These are phyloP conservation scores for Phialophora verrucosa DNA, from an alignment of 2,329 filamentous ascomycete species.

Conservation along the genomic window DNA sequence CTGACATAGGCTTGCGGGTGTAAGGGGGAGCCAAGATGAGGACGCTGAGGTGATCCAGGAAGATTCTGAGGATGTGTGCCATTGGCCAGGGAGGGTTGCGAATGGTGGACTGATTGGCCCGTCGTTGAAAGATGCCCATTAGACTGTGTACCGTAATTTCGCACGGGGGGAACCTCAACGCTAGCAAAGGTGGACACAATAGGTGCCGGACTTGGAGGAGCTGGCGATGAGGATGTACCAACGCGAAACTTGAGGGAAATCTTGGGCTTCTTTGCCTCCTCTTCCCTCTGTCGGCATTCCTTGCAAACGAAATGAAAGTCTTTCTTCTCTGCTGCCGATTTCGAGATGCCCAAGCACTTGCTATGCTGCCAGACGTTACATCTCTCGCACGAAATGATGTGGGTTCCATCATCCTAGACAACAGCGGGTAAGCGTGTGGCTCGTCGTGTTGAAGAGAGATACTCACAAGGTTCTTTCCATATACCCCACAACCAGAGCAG, in stretches of 20 bases:
- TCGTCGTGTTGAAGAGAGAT: conserved; percentile 3
- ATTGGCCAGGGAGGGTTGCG: conserved; percentile 11
- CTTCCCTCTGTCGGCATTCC: conserved; percentile 73
- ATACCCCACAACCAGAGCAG: conserved; percentile 82
- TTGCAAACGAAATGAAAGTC: conserved; percentile 88
- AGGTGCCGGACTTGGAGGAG: conserved; percentile 33
- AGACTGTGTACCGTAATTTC: conserved; percentile 21
- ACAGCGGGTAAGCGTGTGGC: not conserved
- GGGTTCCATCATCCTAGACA: conserved; percentile 79
- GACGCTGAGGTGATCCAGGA: conserved; percentile 16
- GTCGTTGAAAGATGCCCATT: conserved; percentile 39
- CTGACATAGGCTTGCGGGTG: conserved; percentile 19
- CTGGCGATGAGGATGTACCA: conserved; percentile 44
- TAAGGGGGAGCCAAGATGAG: conserved; percentile 8
- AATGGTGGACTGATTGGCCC: conserved; percentile 11
- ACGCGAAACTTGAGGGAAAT: conserved; percentile 65
- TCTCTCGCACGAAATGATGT: conserved; percentile 90
- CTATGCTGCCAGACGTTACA: conserved; percentile 98
- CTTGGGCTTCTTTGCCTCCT: conserved; percentile 67
- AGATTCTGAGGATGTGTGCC: conserved; percentile 41
- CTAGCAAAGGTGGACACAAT: conserved; percentile 19
- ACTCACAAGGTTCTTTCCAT: conserved; percentile 76
- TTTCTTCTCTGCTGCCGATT: conserved; percentile 78
- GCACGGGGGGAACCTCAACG: conserved; percentile 28
- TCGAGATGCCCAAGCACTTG: conserved; percentile 80